Conservation (phyloP, 2,329 filamentous ascomycete species). For the Fusarium sp. region DNA sequence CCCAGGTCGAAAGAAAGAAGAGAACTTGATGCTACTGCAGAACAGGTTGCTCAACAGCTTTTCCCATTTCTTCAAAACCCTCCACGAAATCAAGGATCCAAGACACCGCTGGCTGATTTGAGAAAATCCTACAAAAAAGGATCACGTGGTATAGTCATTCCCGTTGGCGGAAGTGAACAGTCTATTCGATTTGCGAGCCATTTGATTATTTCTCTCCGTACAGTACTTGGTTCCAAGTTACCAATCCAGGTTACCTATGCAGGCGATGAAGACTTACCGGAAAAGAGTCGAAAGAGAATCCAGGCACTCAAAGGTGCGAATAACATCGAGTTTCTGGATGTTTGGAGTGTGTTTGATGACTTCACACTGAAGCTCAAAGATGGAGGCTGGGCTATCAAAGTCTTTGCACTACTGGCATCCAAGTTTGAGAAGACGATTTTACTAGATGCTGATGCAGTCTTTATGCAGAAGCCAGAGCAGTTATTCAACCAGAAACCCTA, state of each 20-base stretch:
- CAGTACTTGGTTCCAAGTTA: constrained; percentile 45
- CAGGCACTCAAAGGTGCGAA: constrained; percentile 13
- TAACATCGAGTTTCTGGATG: constrained; percentile 51
- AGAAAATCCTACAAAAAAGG: constrained; percentile 26
- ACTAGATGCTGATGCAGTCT: constrained; percentile 56
- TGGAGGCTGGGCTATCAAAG: constrained; percentile 56
- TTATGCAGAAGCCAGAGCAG: constrained; percentile 53
- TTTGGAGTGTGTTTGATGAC: constrained; percentile 52
- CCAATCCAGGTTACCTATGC: constrained; percentile 55
- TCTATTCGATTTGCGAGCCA: constrained; percentile 52
- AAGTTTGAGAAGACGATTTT: constrained; percentile 55
- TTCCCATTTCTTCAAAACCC: constrained; percentile 45
- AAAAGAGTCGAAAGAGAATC: constrained; percentile 43
- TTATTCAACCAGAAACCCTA: constrained; percentile 51
- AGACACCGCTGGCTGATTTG: constrained; percentile 47
- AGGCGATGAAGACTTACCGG: constrained; percentile 51
- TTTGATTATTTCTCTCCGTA: constrained; percentile 50
- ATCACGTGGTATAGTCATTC: constrained; percentile 52
- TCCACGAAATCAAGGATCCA: constrained; percentile 6
- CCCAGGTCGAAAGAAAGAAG: not conserved
- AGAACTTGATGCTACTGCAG: constrained; percentile 1
- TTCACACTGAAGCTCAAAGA: constrained; percentile 46
- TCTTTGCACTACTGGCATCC: constrained; percentile 55
- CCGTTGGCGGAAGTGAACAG: constrained; percentile 45
- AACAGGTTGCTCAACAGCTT: constrained; percentile 31